Base-by-base conservation (phyloP, 129 eudicot genomes). In the Flaveria bidentis region DNA sequence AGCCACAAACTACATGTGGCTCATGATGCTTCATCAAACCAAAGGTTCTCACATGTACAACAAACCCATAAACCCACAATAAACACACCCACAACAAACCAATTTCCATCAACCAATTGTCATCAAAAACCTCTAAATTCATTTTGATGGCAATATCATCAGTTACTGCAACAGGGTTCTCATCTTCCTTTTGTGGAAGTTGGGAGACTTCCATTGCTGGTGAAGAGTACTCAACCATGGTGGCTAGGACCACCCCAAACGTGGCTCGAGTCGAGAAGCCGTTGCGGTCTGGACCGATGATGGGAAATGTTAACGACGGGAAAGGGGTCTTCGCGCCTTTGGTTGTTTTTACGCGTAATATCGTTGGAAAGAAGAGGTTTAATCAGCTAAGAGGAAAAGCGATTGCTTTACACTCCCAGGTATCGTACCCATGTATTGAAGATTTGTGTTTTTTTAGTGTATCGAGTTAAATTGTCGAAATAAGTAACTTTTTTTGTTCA, bases 361-460 rank as follows among this genome's bases (percentile, higher is more conserved):
- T 95, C 17, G 67, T 95, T 18, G 99, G 99, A 30, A 95, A 91
- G 88, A 95, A 95, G 79, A 67, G 89, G 78, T 95, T 95, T 87
- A 95, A 91, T 57, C 97, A 95, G 85, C 88, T 95, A 78, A 89
- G 99, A 81, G 99, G 99, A 18, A 95, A 95, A 76, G 99, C 99
- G 26, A 95, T 95, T 78, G 97, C 99, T 79, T 84, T 95, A 55
- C 99, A 95, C 84, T 95, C 99, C 9, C 99, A 91, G 97, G 99
- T 91, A 89, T 30, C 16, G 14, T 50, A 45, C 28, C 9, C 47
- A 5, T 9, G 14, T 23, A 39, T 79, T 63, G 1, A 39, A 50
- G 2, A 39, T 58, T 63, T 72, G 47, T 72, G 66, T 17, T 39
- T 46, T 78, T 60, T 57, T 16, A 42, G 41, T 14, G 23, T 45